Base-by-base conservation (phyloP, 1,284 basidiomycete genomes). In the Ustilago sp. region DNA sequence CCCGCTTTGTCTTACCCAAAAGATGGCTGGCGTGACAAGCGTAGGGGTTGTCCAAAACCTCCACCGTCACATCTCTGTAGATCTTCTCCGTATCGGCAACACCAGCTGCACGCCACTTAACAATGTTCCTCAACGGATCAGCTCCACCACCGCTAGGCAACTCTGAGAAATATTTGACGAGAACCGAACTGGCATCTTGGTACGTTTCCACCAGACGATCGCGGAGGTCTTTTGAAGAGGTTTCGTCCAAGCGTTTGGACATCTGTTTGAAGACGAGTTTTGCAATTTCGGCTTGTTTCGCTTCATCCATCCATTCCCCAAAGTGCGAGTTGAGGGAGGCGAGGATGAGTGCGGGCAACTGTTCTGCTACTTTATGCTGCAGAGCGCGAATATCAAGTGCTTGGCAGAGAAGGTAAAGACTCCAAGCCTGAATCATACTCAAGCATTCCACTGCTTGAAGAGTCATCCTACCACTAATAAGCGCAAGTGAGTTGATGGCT, bases 301-400 rank as follows among this genome's bases (percentile, higher is more conserved):
- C 39, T 4, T 63, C 54, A 58, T 80, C 77, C 69, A 83, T 82
- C 82, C 82, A 83, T 15, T 74, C 79, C 35, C 69, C 73, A 59
- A 83, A 83, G 68, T 72, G 79, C 28, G 36, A 56, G 23, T 61
- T 52, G 31, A 83, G 67, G n/a, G 74, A 76, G 0, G 41, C 43
- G 1, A 54, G 52, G 45, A 83, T 74, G 15, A 74, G 56, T 8
- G 50, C 75, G 23, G 69, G 74, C 17, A 83, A 62, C 64, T 71
- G 63, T 19, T 41, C 65, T 1, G 73, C 74, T 1, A 78, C 67
- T 62, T 70, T 72, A 55, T 68, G 45, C 67, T 83, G 80, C 52
- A 83, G 55, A 23, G 82, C 82, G 15, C 82, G 69, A 47, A 83
- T 79, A 60, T 83, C 82, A 15, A 82, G 59, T 11, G 82, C 82